These are phyloP conservation scores for Sporothrix dimorphospora DNA, from an alignment of 2,329 filamentous ascomycete species.

Conservation along the genomic window DNA sequence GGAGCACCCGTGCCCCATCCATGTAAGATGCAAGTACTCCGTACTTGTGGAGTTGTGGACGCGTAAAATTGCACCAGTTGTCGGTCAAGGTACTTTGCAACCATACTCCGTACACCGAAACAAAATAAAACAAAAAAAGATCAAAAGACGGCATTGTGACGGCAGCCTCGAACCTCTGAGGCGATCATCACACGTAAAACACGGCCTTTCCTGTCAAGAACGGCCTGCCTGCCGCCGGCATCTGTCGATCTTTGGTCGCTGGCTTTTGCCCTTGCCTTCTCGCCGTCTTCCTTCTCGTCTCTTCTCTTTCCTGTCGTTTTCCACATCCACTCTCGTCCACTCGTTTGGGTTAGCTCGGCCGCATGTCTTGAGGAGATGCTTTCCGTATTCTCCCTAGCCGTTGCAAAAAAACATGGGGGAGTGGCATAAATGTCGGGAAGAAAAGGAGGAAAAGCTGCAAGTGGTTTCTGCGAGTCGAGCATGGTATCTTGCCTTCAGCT, in stretches of 20 bases:
- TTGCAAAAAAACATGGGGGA: slow-evolving; percentile 18
- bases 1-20: neutral
- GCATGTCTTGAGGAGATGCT: neutral
- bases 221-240: neutral
- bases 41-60: neutral
- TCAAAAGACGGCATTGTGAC: neutral
- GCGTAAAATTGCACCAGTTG: neutral
- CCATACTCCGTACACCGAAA: neutral
- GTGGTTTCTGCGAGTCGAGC: neutral
- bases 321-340: slow-evolving; percentile 17
- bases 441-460: neutral
- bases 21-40: neutral
- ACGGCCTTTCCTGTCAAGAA: neutral
- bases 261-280: neutral
- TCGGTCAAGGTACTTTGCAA: neutral
- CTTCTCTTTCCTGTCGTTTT: neutral
- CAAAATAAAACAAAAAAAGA: neutral
- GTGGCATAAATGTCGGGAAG: slow-evolving; percentile 13
- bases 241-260: neutral
- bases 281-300: neutral
- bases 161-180: neutral
- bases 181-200: slow-evolving; percentile 19
- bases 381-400: slow-evolving; percentile 15
- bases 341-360: slow-evolving; percentile 8
- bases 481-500: neutral